Percentiles rank a stretch among this genome's conserved stretches.
Evolutionary conservation across 2,329 filamentous ascomycete genomes (phyloP).

Genomic region (Acrocalymma vagum): DNA sequence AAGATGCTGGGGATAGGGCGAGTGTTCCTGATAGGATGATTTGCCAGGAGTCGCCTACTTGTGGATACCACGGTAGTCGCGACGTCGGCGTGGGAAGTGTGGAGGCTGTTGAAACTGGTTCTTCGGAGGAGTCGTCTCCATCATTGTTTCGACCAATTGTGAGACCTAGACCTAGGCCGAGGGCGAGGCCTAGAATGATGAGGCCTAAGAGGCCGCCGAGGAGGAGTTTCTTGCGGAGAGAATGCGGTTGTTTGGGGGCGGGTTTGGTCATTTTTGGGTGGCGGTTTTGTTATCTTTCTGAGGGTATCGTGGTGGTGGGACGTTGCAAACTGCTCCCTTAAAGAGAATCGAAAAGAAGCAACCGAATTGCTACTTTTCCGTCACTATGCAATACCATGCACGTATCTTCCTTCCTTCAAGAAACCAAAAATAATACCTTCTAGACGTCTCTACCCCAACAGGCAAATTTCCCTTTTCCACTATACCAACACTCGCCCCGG

Average conservation of each 20-base stretch:
- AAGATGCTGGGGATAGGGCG: slow-evolving; percentile 14
- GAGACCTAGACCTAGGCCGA: slow-evolving; percentile 67
- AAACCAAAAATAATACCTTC: too few relatives aligned
- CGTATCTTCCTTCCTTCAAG: too few relatives aligned
- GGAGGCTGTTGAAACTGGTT: slow-evolving; percentile 29
- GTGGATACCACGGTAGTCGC: slow-evolving; percentile 60
- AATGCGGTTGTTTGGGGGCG: slow-evolving; percentile 19
- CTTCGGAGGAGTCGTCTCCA: slow-evolving; percentile 26
- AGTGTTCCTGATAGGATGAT: slow-evolving; percentile 62
- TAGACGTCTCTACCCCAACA: too few relatives aligned
- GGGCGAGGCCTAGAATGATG: slow-evolving; percentile 55
- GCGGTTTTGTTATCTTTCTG: too few relatives aligned
- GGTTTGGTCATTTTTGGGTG: too few relatives aligned
- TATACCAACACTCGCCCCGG: too few relatives aligned
- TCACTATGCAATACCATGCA: too few relatives aligned
- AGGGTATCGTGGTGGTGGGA: too few relatives aligned
- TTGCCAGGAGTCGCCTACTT: slow-evolving; percentile 65
- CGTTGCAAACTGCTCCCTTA: too few relatives aligned
- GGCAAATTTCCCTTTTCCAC: too few relatives aligned
- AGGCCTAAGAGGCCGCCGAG: slow-evolving; percentile 25
- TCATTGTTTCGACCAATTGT: slow-evolving; percentile 40
- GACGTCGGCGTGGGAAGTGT: slow-evolving; percentile 35
- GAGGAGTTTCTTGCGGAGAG: slow-evolving; percentile 36
- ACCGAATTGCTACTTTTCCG: too few relatives aligned
- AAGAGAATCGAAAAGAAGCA: too few relatives aligned